Evolutionary conservation across 2,329 filamentous ascomycete genomes (phyloP).

Genomic region (Botrytis porri): DNA sequence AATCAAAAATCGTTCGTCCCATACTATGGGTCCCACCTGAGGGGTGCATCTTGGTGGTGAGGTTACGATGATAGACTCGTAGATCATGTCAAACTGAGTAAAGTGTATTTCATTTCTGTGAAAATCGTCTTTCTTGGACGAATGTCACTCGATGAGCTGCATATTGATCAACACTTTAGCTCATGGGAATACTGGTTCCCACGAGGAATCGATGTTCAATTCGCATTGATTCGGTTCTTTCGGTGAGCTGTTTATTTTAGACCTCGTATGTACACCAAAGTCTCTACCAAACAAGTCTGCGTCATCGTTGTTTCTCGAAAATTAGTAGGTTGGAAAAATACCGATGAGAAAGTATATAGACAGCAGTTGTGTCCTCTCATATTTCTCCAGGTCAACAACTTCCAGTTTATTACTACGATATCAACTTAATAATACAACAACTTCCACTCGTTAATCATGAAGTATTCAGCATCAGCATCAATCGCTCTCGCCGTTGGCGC

Average conservation of each 20-base stretch:
- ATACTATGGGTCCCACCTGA: neutral
- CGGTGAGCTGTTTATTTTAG: neutral
- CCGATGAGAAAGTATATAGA: conserved; percentile 1
- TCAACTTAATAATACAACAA: neutral
- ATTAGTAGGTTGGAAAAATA: neutral
- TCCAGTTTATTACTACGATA: neutral
- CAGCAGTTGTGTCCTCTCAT: neutral
- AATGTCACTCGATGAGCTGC: conserved; percentile 1
- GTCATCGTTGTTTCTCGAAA: neutral
- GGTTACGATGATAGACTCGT: neutral
- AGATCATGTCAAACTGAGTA: neutral
- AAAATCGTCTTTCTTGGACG: neutral
- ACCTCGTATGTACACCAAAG: neutral
- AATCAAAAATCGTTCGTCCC: neutral
- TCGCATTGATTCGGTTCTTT: neutral
- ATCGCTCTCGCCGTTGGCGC: neutral
- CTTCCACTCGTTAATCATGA: conserved; percentile 12
- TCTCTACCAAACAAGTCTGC: neutral
- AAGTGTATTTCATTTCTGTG: neutral
- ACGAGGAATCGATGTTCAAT: neutral
- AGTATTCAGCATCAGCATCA: conserved; percentile 8
- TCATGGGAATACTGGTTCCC: neutral
- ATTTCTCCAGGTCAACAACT: neutral
- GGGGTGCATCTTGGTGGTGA: neutral
- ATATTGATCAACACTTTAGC: neutral